A percentile compares a stretch with the other conserved stretches of the same genome.
Evolutionary conservation across 495 filamentous ascomycete genomes (phyloP).

Genomic region (Hypoxylon fragiforme): DNA sequence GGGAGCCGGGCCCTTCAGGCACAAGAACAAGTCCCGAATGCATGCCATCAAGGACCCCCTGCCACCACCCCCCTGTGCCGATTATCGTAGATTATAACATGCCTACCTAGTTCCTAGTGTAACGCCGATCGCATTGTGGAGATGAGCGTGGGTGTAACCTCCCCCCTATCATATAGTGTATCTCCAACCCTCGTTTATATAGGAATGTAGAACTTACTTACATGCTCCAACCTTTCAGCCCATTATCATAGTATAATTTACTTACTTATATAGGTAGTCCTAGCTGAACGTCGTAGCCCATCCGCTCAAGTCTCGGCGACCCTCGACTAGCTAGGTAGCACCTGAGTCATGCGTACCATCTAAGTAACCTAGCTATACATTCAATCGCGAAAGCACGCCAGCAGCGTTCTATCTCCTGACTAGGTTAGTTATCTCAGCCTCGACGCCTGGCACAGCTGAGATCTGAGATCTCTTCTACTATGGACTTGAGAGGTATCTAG

Average conservation of each 20-base stretch:
- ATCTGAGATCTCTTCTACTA: no score
- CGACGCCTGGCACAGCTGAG: no score
- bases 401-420: neutral
- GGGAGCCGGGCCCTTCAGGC: constrained; percentile 4
- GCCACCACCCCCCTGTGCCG: constrained; percentile 7
- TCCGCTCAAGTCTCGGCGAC: neutral
- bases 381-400: neutral
- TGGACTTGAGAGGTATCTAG: no score
- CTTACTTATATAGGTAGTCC: no score
- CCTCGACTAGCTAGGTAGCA: neutral
- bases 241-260: no score
- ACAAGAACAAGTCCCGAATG: constrained; percentile 15
- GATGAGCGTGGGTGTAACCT: constrained; percentile 2
- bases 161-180: constrained; percentile 6
- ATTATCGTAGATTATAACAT: constrained; percentile 30
- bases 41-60: constrained; percentile 15
- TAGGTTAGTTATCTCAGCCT: no score
- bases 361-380: no score
- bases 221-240: no score
- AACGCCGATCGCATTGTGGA: constrained; percentile 23
- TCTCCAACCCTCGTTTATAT: no score
- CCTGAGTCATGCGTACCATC: neutral
- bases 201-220: no score
- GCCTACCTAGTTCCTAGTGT: no score
- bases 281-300: no score